Evolutionary conservation across 2,329 filamentous ascomycete species (phyloP), one percentile per base, ranked within the genome.

Genomic region (Emydomyces testavorans): DNA sequence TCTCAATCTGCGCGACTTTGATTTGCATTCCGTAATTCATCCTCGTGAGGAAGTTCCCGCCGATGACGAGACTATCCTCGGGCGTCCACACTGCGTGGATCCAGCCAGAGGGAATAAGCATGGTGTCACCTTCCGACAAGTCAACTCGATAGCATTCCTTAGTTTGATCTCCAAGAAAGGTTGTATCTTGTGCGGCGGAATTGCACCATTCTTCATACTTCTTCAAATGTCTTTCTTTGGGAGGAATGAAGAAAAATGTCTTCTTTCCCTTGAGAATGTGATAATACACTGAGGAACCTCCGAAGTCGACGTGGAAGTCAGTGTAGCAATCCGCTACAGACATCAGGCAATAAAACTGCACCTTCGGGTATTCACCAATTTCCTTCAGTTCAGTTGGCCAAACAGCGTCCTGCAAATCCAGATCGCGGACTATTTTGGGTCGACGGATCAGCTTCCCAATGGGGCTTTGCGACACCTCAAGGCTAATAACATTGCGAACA

Each of bases 11-110:
- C 24, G 76, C 70, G 6, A 83, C 71, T 53, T 75, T 76, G 57
- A 83, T 76, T 59, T 83, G 80, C 70, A 80, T 80, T 48, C 73
- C 74, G 58, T 79, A 82, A 50, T 81, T 78, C 61, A 82, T 70
- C 48, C 75, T 68, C 4, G 79, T 83, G 37, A 83, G 66, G 56
- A 83, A 83, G 57, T 83, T 83, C 44, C 80, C 80, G n/a, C 80
- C 80, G 52, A 83, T 81, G 23, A 83, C 80, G 41, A 83, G 64
- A 56, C 79, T 83, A 57, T 83, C 79, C 55, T 79, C 75, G 0
- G 80, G 80, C 7, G 80, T 83, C 77, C 80, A 82, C 6, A 83
- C 80, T 20, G 80, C 79, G 57, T 83, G 80, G 45, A 83, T 83
- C 80, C 80, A 83, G 16, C 80, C 80, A 28, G 80, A 81, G 3